phyloP scores from a whole-genome alignment of 1,284 basidiomycete genomes.

The Tylopilus orsonianus region DNA sequence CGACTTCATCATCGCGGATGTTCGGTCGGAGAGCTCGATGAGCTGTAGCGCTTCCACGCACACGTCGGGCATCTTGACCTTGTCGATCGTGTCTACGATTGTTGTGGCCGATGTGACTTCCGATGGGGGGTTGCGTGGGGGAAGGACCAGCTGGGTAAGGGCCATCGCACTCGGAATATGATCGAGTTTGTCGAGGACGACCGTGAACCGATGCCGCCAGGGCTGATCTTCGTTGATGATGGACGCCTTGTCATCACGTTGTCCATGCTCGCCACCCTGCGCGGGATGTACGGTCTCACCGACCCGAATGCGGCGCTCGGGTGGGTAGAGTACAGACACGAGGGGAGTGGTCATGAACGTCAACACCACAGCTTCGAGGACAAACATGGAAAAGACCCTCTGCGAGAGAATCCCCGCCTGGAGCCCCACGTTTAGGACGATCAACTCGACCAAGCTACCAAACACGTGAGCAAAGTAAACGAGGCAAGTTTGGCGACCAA shows the following conservation, averaged over 20 bases:
- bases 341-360: constrained; percentile 90
- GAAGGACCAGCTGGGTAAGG: constrained; percentile 57
- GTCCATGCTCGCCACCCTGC: constrained; percentile 9
- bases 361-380: constrained; percentile 84
- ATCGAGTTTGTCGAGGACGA: constrained; percentile 89
- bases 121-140: background rate
- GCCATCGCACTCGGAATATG: constrained; percentile 79
- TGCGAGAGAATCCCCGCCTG: constrained; percentile 78
- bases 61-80: constrained; percentile 9
- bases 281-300: background rate
- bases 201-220: constrained; percentile 55
- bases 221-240: constrained; percentile 18
- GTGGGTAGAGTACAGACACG: constrained; percentile 76
- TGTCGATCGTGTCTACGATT: background rate
- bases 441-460: constrained; percentile 80
- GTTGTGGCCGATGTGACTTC: constrained; percentile 18
- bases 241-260: constrained; percentile 17
- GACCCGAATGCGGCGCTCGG: constrained; percentile 44
- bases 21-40: constrained; percentile 88
- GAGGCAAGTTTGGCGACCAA: constrained; percentile 32
- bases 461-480: background rate
- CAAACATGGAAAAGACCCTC: constrained; percentile 85
- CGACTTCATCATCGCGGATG: constrained; percentile 87
- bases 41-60: constrained; percentile 75
- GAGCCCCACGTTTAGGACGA: constrained; percentile 94